Conservation (phyloP, 305 asterid genomes). For the Solanum aculeatissimum region DNA sequence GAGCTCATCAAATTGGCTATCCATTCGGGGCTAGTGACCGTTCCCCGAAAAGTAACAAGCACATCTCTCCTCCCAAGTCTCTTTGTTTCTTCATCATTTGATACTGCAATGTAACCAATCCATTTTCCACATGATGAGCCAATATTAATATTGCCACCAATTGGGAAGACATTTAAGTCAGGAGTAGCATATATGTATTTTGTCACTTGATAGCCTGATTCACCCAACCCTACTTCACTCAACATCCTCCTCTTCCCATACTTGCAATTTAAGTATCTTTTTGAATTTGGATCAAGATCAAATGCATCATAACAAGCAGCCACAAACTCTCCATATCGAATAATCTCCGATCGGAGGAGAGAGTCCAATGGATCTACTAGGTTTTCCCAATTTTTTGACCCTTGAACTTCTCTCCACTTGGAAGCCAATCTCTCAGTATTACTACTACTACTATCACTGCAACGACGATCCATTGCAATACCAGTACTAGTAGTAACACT, state of each 20-base stretch:
- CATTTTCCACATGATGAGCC: slow-evolving; percentile 22
- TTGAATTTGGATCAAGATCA: slow-evolving; percentile 43
- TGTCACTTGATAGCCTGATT: slow-evolving; percentile 40
- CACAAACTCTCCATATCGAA: slow-evolving; percentile 58
- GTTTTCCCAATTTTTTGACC: slow-evolving; percentile 42
- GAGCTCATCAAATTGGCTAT: slow-evolving; percentile 50
- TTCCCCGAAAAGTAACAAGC: slow-evolving; percentile 43
- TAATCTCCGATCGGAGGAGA: slow-evolving; percentile 35
- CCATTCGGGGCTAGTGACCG: slow-evolving; percentile 48
- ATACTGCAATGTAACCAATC: slow-evolving; percentile 46
- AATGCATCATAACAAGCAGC: slow-evolving; percentile 53
- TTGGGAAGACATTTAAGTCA: slow-evolving; percentile 8
- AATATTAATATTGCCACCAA: background rate
- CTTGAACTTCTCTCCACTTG: slow-evolving; percentile 52
- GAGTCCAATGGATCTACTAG: slow-evolving; percentile 44
- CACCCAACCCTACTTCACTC: slow-evolving; percentile 25
- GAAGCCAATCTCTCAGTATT: slow-evolving; percentile 6
- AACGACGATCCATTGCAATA: background rate
- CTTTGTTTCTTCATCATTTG: slow-evolving; percentile 16
- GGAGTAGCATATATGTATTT: slow-evolving; percentile 59
- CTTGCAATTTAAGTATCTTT: slow-evolving; percentile 51
- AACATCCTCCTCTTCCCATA: slow-evolving; percentile 28
- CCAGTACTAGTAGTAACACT: background rate
- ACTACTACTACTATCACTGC: background rate
- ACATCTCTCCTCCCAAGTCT: slow-evolving; percentile 45